Evolutionary conservation across 2,329 filamentous ascomycete species (phyloP).

Genomic region (Leptographium procerum): DNA sequence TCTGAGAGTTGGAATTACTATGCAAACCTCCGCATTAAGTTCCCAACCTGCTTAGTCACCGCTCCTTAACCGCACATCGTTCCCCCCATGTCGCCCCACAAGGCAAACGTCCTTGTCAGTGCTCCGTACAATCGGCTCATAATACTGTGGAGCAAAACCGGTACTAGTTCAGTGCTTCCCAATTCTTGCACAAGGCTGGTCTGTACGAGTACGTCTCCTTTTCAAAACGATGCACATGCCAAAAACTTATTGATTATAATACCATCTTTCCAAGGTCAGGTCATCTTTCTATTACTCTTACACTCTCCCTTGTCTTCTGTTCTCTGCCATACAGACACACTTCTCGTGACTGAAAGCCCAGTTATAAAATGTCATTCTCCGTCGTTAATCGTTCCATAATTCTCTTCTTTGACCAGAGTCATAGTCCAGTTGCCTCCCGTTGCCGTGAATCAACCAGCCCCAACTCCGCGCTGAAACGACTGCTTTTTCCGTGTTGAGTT

Average conservation of each 20-base stretch:
- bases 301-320: not conserved
- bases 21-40: conserved; percentile 8
- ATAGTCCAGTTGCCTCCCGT: not conserved
- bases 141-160: not conserved
- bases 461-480: conserved; percentile 39
- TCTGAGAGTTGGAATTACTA: conserved; percentile 7
- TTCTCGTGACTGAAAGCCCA: not conserved
- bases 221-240: no score
- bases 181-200: not conserved
- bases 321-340: not conserved
- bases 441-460: conserved; percentile 20
- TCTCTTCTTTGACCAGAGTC: not conserved
- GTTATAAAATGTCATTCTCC: not conserved
- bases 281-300: not conserved
- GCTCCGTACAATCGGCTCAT: not conserved
- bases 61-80: not conserved
- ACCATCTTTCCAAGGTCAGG: not conserved
- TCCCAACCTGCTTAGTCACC: not conserved
- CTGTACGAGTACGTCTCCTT: not conserved
- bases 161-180: no score
- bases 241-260: not conserved
- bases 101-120: not conserved
- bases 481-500: not conserved
- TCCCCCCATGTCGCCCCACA: not conserved
- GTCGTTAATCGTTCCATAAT: not conserved